Percentiles rank a stretch among this genome's conserved stretches.
These are phyloP conservation scores for Penicillium malachiteum DNA, from an alignment of 495 filamentous ascomycete genomes.

Conservation along the genomic window DNA sequence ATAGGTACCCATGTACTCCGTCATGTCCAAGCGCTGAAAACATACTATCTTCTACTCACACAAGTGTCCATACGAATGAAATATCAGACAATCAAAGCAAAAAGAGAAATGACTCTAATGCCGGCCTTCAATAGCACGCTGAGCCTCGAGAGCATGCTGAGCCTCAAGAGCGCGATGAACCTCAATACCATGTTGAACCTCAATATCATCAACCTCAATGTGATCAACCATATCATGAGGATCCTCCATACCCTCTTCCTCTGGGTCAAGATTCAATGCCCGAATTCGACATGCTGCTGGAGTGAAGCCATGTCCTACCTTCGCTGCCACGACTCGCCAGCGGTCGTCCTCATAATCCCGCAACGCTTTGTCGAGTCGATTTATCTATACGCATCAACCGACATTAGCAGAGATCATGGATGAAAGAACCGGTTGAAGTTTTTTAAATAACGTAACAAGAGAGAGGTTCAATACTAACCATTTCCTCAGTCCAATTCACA, in stretches of 20 bases:
- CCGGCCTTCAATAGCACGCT: too few species aligned
- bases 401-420: background rate
- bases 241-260: background rate
- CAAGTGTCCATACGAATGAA: too few species aligned
- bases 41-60: too few species aligned
- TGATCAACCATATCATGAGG: background rate
- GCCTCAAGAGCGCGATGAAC: too few species aligned
- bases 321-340: constrained; percentile 83
- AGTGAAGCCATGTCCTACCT: constrained; percentile 82
- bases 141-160: too few species aligned
- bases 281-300: constrained; percentile 81
- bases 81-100: too few species aligned
- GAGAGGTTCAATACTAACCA: constrained; percentile 46
- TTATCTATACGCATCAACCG: constrained; percentile 52
- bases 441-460: background rate
- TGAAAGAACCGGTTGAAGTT: constrained; percentile 15
- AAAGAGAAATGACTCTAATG: too few species aligned
- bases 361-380: constrained; percentile 73
- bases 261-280: constrained; percentile 33
- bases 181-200: too few species aligned
- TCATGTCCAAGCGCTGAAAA: too few species aligned
- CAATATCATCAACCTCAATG: too few species aligned
- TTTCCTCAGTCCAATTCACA: constrained; percentile 88
- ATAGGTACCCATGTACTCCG: too few species aligned
- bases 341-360: constrained; percentile 87